Evolutionary conservation across 163 green algal genomes (phyloP).

Genomic region (Volvox carteri): DNA sequence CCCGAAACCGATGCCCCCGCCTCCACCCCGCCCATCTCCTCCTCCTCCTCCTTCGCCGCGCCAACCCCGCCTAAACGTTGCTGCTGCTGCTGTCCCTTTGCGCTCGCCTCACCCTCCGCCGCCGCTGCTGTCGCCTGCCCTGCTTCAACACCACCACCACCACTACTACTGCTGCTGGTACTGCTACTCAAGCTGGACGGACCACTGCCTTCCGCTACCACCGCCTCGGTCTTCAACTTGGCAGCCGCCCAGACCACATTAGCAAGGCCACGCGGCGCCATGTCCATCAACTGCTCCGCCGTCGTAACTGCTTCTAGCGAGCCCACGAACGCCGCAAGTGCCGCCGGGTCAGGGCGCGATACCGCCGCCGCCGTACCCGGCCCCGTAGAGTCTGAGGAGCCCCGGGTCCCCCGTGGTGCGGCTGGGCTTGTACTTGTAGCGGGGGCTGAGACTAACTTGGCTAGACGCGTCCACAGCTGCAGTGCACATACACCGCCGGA

Average conservation of each 20-base stretch:
- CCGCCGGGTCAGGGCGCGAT: not conserved
- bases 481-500: no score
- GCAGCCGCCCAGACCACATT: conserved; percentile 44
- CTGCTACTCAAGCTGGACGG: not conserved
- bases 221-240: conserved; percentile 5
- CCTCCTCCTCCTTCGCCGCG: not conserved
- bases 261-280: conserved; percentile 35
- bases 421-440: no score
- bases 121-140: no score
- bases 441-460: conserved; percentile 19
- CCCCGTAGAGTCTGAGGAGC: not conserved
- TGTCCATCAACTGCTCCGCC: not conserved
- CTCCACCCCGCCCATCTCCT: not conserved
- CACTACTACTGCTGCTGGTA: not conserved
- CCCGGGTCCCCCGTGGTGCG: not conserved
- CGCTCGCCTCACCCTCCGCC: not conserved
- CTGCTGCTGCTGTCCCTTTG: not conserved
- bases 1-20: not conserved
- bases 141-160: no score
- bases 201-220: not conserved
- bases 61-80: not conserved
- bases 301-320: conserved; percentile 16
- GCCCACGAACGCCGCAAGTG: not conserved
- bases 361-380: not conserved
- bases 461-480: conserved; percentile 46